Evolutionary conservation across 306 rosid genomes (phyloP).

Genomic region (Gleditsia sinensis): DNA sequence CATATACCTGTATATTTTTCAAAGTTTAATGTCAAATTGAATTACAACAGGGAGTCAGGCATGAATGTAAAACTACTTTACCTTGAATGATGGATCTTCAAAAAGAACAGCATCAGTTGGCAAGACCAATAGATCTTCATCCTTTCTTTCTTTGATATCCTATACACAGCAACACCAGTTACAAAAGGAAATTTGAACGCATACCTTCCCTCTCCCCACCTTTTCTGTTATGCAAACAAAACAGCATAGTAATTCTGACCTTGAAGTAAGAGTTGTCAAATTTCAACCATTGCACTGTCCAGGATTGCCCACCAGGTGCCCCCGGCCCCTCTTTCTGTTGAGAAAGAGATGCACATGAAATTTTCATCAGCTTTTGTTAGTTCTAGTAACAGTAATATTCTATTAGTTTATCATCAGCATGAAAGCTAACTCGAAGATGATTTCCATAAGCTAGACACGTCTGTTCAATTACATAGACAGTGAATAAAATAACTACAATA

Average conservation of each 20-base stretch:
- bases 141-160: constrained; percentile 90
- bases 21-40: not conserved
- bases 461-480: constrained; percentile 1
- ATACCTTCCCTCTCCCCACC: not conserved
- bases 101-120: constrained; percentile 96
- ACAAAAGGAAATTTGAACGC: constrained; percentile 36
- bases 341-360: constrained; percentile 32
- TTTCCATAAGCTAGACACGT: not conserved
- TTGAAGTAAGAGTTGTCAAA: constrained; percentile 94
- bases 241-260: constrained; percentile 48
- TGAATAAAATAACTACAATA: not conserved
- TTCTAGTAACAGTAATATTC: not conserved
- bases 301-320: constrained; percentile 98
- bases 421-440: not conserved
- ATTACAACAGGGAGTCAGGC: not conserved
- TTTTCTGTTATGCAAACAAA: not conserved
- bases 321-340: constrained; percentile 96
- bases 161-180: constrained; percentile 43
- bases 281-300: constrained; percentile 96
- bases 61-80: constrained; percentile 32
- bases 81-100: constrained; percentile 95
- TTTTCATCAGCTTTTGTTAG: constrained; percentile 16
- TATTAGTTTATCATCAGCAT: constrained; percentile 13
- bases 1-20: constrained; percentile 63
- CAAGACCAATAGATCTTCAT: constrained; percentile 84